Evolutionary conservation across 768 basidiomycete species (phyloP).

Genomic region (Cystobasidium ongulense): DNA sequence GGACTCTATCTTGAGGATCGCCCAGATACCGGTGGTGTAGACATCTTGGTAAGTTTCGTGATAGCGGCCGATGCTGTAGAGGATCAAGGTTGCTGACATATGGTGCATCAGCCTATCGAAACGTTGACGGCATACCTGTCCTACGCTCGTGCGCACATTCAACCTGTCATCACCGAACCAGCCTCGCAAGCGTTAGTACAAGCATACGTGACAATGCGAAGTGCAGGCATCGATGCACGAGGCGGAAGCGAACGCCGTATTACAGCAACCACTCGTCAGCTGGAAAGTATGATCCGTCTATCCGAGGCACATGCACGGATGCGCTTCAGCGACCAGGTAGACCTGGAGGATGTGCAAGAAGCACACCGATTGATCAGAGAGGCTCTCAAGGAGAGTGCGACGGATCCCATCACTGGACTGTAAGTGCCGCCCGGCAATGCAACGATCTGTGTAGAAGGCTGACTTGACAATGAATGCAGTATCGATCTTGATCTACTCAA

Average conservation of each 20-base stretch:
- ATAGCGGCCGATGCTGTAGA: neutral
- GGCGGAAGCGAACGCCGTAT: conserved; percentile 76
- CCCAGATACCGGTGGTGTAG: conserved; percentile 58
- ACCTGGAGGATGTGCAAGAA: conserved; percentile 76
- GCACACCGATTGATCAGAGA: conserved; percentile 92
- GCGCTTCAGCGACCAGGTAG: conserved; percentile 81
- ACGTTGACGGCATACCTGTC: conserved; percentile 90
- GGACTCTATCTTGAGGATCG: conserved; percentile 86
- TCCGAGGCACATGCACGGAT: conserved; percentile 94
- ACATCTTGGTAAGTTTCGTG: conserved; percentile 61
- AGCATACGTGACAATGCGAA: conserved; percentile 88
- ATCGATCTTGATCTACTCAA: conserved; percentile 94
- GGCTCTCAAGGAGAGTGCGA: conserved; percentile 86
- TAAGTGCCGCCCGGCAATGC: conserved; percentile 16
- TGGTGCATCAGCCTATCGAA: conserved; percentile 63
- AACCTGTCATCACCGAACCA: conserved; percentile 75
- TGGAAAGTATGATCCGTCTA: conserved; percentile 85
- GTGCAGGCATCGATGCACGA: conserved; percentile 78
- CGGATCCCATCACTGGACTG: conserved; percentile 92
- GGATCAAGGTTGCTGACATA: neutral
- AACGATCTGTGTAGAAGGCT: neutral
- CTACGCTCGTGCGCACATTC: conserved; percentile 74
- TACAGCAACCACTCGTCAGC: conserved; percentile 93
- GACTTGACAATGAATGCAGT: neutral
- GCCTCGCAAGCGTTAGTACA: conserved; percentile 75